Conservation (phyloP, 176 grass and related monocot species). For the Thalia dealbata region DNA sequence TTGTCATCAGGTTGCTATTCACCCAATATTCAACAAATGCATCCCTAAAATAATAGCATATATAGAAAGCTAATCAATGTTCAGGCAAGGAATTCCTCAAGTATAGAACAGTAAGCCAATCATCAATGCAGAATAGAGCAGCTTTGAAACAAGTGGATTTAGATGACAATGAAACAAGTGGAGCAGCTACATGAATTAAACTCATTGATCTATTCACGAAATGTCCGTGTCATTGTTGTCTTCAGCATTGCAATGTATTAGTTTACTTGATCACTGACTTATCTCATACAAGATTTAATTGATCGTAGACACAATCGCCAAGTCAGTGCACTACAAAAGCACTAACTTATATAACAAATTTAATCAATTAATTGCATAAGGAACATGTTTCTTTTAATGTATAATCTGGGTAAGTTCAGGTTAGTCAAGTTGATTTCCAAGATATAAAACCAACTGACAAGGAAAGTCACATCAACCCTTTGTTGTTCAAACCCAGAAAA, state of each 20-base stretch:
- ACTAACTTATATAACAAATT: too few relatives aligned
- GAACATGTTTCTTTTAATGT: neutral
- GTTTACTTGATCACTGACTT: neutral
- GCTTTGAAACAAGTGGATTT: neutral
- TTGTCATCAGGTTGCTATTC: constrained; percentile 85
- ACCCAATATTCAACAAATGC: constrained; percentile 95
- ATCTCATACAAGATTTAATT: neutral
- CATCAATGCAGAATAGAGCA: neutral
- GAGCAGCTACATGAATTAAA: neutral
- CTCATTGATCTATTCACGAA: neutral
- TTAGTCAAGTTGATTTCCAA: neutral
- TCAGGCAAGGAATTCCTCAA: neutral
- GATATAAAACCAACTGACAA: neutral
- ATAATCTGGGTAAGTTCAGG: neutral
- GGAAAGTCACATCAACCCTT: too few relatives aligned
- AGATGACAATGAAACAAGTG: neutral
- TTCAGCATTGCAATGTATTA: neutral
- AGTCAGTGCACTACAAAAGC: too few relatives aligned
- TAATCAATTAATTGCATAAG: neutral
- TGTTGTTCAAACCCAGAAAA: too few relatives aligned
- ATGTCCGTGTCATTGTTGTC: neutral
- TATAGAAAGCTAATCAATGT: constrained; percentile 20
- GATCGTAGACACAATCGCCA: too few relatives aligned
- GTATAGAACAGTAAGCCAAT: neutral
- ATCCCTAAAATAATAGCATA: constrained; percentile 44